Evolutionary conservation across 2,329 filamentous ascomycete genomes (phyloP).

Genomic region (Penicillium frequentans): DNA sequence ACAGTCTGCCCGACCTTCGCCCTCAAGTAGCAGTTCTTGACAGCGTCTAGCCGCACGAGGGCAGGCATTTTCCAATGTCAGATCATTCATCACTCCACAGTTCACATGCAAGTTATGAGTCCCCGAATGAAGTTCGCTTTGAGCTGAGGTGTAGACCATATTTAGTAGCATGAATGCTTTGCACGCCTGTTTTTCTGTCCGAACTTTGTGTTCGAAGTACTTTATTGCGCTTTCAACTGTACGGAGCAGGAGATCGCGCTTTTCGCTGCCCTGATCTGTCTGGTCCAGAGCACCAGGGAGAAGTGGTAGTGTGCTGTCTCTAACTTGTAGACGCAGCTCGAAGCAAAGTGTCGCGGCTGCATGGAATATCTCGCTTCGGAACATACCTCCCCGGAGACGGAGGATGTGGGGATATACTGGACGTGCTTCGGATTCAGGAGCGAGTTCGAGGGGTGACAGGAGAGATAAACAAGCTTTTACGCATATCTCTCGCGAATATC

Average conservation of each 20-base stretch:
- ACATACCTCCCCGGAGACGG: background rate
- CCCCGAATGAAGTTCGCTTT: background rate
- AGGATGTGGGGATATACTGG: background rate
- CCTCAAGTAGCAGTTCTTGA: background rate
- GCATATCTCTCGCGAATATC: background rate
- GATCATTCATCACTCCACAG: background rate
- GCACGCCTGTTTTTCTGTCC: constrained; percentile 1
- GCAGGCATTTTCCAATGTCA: background rate
- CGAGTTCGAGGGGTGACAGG: background rate
- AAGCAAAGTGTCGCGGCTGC: constrained; percentile 2
- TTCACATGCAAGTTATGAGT: background rate
- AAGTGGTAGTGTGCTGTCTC: background rate
- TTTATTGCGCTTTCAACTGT: background rate
- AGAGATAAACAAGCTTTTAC: background rate
- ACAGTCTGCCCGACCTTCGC: background rate
- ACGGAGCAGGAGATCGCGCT: background rate
- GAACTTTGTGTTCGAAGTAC: constrained; percentile 1
- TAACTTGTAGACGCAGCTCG: constrained; percentile 1
- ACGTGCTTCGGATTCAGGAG: background rate
- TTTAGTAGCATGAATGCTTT: constrained; percentile 1
- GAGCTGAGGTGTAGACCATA: background rate
- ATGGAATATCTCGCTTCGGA: constrained; percentile 3
- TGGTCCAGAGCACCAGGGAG: background rate
- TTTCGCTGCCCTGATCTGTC: background rate
- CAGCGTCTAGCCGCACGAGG: background rate